Base-by-base conservation (phyloP, 2,329 filamentous ascomycete species). In the Westerdykella aurantiaca region DNA sequence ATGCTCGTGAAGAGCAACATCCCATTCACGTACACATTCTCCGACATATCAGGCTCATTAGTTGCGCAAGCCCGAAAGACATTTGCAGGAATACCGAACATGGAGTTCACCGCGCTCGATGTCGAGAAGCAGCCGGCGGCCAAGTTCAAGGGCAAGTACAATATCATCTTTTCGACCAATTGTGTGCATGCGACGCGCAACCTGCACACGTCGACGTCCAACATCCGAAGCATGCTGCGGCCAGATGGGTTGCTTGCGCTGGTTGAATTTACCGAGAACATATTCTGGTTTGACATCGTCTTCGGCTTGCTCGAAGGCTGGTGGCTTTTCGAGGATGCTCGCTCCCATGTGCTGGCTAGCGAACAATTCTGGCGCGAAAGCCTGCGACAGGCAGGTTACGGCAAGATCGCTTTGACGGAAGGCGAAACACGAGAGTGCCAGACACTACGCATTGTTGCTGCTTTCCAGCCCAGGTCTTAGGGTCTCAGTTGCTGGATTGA, bases 251-350 rank as follows among this genome's bases (percentile, higher is more conserved):
- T 61, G 5, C n/a, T 69, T 2, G 45, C 45, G 2, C 45, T 69
- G 0, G 13, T 63, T 1, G 67, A 68, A 40, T 29, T 67, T n/a
- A 69, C 63, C 0, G 37, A 46, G 16, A 52, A 50, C 14, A 42
- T 65, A 10, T 53, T 46, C 44, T 66, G 60, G 58, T 45, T 60
- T 6, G 66, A 71, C 45, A 34, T 69, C 7, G 55, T 68, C 14
- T 64, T 67, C 39, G 68, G 68, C 4, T 44, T 69, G 6, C 50
- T 71, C 1, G 66, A 69, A 21, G 68, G 67, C 3, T 70, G 68
- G 68, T 70, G 69, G 69, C 44, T 64, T 1, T 67, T 67, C 39
- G 53, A 64, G 1, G 66, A 69, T 44, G 65, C 49, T 13, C 57
- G 63, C 1, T 14, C 38, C 6, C 56, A 66, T 39, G 53, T 52